Conservation (phyloP, 2,329 filamentous ascomycete species). For the Cucurbitaria berberidis region DNA sequence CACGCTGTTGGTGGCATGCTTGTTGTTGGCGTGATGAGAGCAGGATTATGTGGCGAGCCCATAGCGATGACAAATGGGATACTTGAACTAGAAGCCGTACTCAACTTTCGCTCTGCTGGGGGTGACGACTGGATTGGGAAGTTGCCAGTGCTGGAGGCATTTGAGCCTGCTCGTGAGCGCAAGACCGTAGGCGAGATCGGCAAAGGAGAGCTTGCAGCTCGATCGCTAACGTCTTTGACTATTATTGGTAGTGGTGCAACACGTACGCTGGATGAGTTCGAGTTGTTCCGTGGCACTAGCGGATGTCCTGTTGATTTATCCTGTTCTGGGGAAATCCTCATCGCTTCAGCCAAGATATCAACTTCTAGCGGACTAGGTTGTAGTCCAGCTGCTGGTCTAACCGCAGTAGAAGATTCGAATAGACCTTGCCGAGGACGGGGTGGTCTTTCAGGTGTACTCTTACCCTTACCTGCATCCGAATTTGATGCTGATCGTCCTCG, state of each 20-base stretch:
- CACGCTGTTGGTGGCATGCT: slow-evolving; percentile 24
- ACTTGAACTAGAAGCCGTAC: slow-evolving; percentile 24
- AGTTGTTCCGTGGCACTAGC: neutral
- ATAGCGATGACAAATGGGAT: slow-evolving; percentile 40
- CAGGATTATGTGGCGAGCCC: slow-evolving; percentile 40
- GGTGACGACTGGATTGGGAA: slow-evolving; percentile 9
- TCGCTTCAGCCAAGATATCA: slow-evolving; percentile 32
- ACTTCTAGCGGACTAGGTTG: slow-evolving; percentile 18
- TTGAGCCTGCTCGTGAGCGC: slow-evolving; percentile 22
- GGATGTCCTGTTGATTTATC: neutral
- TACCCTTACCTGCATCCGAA: slow-evolving; percentile 21
- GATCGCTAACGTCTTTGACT: neutral
- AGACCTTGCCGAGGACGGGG: slow-evolving; percentile 31
- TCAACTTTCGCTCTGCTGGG: slow-evolving; percentile 22
- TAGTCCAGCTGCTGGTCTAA: neutral
- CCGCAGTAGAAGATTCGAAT: slow-evolving; percentile 21
- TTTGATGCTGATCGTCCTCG: slow-evolving; percentile 21
- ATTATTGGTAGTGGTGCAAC: neutral
- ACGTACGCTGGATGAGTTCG: slow-evolving; percentile 1
- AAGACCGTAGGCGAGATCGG: neutral
- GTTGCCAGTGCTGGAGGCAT: slow-evolving; percentile 13
- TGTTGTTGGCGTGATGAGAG: slow-evolving; percentile 27
- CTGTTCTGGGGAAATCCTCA: slow-evolving; percentile 22
- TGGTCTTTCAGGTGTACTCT: slow-evolving; percentile 31
- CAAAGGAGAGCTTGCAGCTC: neutral